These are phyloP conservation scores for Euphorbia peplus DNA, from an alignment of 345 rosid genomes.

Conservation along the genomic window DNA sequence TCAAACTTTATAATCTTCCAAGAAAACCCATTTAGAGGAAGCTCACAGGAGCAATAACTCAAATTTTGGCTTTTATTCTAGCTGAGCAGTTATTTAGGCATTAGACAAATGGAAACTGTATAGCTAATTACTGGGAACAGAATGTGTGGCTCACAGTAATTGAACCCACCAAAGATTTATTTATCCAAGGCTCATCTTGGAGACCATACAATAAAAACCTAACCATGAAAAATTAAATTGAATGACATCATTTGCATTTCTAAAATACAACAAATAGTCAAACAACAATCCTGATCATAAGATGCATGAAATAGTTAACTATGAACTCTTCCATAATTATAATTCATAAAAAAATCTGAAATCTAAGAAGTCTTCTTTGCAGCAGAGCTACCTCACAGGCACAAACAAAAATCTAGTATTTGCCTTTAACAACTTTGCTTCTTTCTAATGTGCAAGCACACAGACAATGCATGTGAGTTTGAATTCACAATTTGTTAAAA, in stretches of 20 bases:
- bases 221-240: neutral
- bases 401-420: no score
- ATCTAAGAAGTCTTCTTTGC: no score
- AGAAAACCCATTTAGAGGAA: neutral
- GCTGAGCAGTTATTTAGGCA: neutral
- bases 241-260: no score
- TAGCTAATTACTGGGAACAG: neutral
- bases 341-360: no score
- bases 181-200: neutral
- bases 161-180: neutral
- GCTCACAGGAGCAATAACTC: neutral
- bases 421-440: no score
- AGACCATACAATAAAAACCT: no score
- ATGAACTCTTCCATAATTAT: no score
- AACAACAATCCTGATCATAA: no score
- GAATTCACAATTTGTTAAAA: neutral
- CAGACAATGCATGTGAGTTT: neutral
- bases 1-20: neutral
- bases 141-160: neutral
- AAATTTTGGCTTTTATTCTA: neutral
- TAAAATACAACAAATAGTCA: no score
- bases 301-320: no score
- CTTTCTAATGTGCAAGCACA: neutral
- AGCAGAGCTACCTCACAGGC: no score
- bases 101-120: neutral